Base-by-base conservation (phyloP, 2,329 filamentous ascomycete species). In the Pestalotiopsis sp. region DNA sequence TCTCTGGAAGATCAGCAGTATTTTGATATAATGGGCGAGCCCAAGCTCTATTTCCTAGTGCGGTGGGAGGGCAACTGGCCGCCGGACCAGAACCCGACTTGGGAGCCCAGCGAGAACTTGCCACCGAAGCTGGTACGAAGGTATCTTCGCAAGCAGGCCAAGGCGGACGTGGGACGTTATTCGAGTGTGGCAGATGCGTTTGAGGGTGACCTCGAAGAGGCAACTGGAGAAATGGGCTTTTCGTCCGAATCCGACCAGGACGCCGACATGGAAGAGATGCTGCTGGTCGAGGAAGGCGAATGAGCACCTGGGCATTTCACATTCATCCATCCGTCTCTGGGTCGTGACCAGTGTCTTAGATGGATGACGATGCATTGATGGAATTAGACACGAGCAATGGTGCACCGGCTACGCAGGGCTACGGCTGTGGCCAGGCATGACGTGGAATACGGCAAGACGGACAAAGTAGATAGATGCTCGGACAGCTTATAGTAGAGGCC, bases 11-110 rank as follows among this genome's bases (percentile, higher is more conserved):
- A 75, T n/a, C 78, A 83, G 68, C 77, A 77, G 17, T 64, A 81
- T 4, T 75, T 80, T 56, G 76, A 83, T 3, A 78, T 81, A 1
- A 77, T 80, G 4, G 74, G 72, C 2, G 77, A 77, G 9, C 62
- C 73, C 0, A 77, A 83, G 1, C 83, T 83, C 3, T 82, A 81
- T 68, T 90, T 86, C 75, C 79, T 83, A 38, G 86, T 90, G 1
- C 82, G 84, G 6, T 90, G 87, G 87, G 83, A 82, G 59, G 87
- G 87, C 7, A 77, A 87, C 68, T 90, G 87, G 87, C 86, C 87
- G 0, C 77, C 81, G 0, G 84, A 83, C 9, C 82, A 88, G 73
- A 88, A 90, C 67, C 85, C 86, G 0, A 86, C 87, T 0, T 90
- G 87, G 87, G 87, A 90, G 72, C 87, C 87, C 0, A 82, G 85